Evolutionary conservation across 2,329 filamentous ascomycete genomes (phyloP).

Genomic region (Furcasterigmium furcatum): DNA sequence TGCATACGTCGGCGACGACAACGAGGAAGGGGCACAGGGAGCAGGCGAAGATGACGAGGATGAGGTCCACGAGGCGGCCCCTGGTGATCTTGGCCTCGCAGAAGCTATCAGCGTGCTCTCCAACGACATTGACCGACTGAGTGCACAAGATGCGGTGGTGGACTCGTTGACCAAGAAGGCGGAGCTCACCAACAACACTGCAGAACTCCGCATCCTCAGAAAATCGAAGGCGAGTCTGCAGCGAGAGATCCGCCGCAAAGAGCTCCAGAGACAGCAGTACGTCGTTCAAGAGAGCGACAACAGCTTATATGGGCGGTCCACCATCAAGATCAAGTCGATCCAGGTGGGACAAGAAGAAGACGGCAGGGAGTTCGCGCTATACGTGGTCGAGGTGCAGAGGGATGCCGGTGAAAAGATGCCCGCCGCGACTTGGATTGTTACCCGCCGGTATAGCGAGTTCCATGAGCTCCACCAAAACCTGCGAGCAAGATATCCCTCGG

Average conservation of each 20-base stretch:
- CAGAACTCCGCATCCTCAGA: constrained; percentile 84
- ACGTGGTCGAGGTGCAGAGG: constrained; percentile 86
- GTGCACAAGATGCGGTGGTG: constrained; percentile 84
- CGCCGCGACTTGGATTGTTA: constrained; percentile 89
- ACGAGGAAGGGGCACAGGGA: constrained; percentile 64
- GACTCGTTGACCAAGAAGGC: constrained; percentile 91
- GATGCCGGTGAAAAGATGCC: constrained; percentile 94
- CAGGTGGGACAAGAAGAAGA: constrained; percentile 91
- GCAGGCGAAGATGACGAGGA: constrained; percentile 63
- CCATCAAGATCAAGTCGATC: constrained; percentile 85
- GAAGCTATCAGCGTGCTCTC: constrained; percentile 90
- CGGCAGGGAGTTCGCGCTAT: constrained; percentile 89
- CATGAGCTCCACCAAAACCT: constrained; percentile 91
- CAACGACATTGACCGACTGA: constrained; percentile 84
- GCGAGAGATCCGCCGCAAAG: constrained; percentile 88
- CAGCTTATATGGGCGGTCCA: constrained; percentile 88
- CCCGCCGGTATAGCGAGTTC: constrained; percentile 95
- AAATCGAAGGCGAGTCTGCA: constrained; percentile 94
- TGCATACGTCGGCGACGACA: constrained; percentile 81
- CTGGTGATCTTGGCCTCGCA: constrained; percentile 86
- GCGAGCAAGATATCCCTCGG: constrained; percentile 79
- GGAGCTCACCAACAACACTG: constrained; percentile 93
- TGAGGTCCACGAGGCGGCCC: constrained; percentile 88
- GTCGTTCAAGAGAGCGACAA: constrained; percentile 98
- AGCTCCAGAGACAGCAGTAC: constrained; percentile 94